These are phyloP conservation scores for Alternaria solani DNA, from an alignment of 2,329 filamentous ascomycete genomes.

Conservation along the genomic window DNA sequence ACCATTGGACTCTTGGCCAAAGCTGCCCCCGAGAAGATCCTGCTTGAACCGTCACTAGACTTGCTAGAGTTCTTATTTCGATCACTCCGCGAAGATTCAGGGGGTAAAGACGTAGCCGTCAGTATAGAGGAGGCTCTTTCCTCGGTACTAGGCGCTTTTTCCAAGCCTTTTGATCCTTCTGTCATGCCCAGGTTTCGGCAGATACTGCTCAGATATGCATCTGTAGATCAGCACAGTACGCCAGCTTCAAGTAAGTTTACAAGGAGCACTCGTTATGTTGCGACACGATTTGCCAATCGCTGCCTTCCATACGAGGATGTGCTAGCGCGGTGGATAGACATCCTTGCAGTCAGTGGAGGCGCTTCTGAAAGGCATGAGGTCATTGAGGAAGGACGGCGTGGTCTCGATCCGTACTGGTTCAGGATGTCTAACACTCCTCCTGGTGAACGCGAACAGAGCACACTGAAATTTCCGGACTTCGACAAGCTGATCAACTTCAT, in stretches of 20 bases:
- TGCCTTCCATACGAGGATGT: slow-evolving; percentile 83
- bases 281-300: slow-evolving; percentile 87
- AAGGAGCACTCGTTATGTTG: slow-evolving; percentile 77
- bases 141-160: slow-evolving; percentile 71
- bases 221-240: slow-evolving; percentile 21
- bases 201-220: slow-evolving; percentile 45
- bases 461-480: slow-evolving; percentile 54
- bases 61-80: slow-evolving; percentile 81
- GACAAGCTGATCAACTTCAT: slow-evolving; percentile 55
- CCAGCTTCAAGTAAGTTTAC: slow-evolving; percentile 52
- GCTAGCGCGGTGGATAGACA: slow-evolving; percentile 84
- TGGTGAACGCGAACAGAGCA: slow-evolving; percentile 30
- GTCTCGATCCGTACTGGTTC: slow-evolving; percentile 81
- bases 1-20: slow-evolving; percentile 83
- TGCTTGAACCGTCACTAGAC: slow-evolving; percentile 61
- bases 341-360: slow-evolving; percentile 77
- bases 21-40: slow-evolving; percentile 66
- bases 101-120: slow-evolving; percentile 75
- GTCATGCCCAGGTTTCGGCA: slow-evolving; percentile 52
- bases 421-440: slow-evolving; percentile 63
- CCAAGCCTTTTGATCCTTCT: slow-evolving; percentile 53
- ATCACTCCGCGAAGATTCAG: slow-evolving; percentile 81
- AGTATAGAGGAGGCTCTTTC: slow-evolving; percentile 91
- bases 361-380: slow-evolving; percentile 79
- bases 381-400: slow-evolving; percentile 86